These are phyloP conservation scores for Leccinum boreale DNA, from an alignment of 768 basidiomycete species.

Conservation along the genomic window DNA sequence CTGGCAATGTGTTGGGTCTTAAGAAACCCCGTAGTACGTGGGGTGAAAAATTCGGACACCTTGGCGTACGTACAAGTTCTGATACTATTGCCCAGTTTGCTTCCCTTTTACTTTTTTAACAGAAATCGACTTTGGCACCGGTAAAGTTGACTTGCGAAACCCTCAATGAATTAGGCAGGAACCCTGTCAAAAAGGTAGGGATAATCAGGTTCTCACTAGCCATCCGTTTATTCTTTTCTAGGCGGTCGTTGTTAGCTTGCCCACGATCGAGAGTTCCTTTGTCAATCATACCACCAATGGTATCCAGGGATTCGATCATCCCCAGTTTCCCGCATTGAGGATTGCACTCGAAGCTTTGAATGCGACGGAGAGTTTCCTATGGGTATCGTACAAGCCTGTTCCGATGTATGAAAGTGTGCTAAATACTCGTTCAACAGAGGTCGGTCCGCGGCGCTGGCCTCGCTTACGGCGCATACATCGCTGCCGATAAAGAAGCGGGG, in stretches of 20 bases:
- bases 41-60: constrained; percentile 62
- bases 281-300: constrained; percentile 75
- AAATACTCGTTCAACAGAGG: constrained; percentile 43
- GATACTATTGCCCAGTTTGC: not conserved
- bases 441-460: constrained; percentile 92
- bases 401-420: constrained; percentile 3
- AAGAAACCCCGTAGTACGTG: constrained; percentile 71
- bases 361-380: constrained; percentile 91
- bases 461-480: constrained; percentile 86
- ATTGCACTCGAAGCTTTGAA: constrained; percentile 88
- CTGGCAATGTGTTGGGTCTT: constrained; percentile 78
- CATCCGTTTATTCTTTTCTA: constrained; percentile 27
- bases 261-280: constrained; percentile 93
- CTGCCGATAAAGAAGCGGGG: constrained; percentile 75
- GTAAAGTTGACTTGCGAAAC: constrained; percentile 66
- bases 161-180: constrained; percentile 70
- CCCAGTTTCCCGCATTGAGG: constrained; percentile 79
- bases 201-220: not conserved
- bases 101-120: not conserved
- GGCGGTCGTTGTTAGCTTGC: constrained; percentile 84
- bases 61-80: constrained; percentile 50
- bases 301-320: constrained; percentile 75
- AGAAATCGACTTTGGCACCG: constrained; percentile 58
- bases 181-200: constrained; percentile 66
- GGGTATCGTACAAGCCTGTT: constrained; percentile 49